Evolutionary conservation across 306 rosid species (phyloP), one percentile per base, ranked within the genome.

Genomic region (Dalbergia oliveri): DNA sequence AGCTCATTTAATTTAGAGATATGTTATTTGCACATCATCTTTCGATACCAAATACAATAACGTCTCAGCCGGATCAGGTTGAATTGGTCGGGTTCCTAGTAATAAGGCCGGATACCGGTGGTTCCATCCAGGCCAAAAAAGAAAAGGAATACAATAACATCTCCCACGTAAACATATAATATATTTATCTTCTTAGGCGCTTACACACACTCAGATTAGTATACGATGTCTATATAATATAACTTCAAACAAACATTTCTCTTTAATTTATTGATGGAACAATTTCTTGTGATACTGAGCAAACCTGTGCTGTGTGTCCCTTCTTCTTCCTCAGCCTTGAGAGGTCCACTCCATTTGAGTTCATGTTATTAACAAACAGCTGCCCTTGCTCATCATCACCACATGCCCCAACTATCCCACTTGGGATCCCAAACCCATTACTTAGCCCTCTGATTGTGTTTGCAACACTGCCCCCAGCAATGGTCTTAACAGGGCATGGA

Each of bases 401-500:
- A 72, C 57, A 89, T 3, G 94, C 98, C 11, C 98, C 98, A 77
- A 94, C 89, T 62, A 94, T 88, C 60, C 95, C 98, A 71, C 83
- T 80, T 31, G 92, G 83, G 78, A 94, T 65, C 65, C 93, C 92
- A 65, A 94, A 94, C 19, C 92, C 98, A 3, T 85, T 75, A 67
- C 90, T 86, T 33, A 94, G 84, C 80, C 98, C 98, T 53, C 98
- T 78, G 65, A 94, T 85, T 3, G 97, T 94, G 81, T 94, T 94
- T 16, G 98, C 89, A 57, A 94, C 93, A 63, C 98, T 94, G n/a
- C 98, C 98, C 23, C 97, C 95, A 0, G 98, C 98, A 54, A 91
- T 78, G 34, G 94, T 90, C 87, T 94, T 90, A 37, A 92, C 66
- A 0, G 87, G 72, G 31, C 87, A 73, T 14, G 23, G 50, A 23